Evolutionary conservation across 1,139 yeast species (phyloP), one percentile per base, ranked within the genome.

Genomic region (Zhuliangozyma parablackwelliae): DNA sequence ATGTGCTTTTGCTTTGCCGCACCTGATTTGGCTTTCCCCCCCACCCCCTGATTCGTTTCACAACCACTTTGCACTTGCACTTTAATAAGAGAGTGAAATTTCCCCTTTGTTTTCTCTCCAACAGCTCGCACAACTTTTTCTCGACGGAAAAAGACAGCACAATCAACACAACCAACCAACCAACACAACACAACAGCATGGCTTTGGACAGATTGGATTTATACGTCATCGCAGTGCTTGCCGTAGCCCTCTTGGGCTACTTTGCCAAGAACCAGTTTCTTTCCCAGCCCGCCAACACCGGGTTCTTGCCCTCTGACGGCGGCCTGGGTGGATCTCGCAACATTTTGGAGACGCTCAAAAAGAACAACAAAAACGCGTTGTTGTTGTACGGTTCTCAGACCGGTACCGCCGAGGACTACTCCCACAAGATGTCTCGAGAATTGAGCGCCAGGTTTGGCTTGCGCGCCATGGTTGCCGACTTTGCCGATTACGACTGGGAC

Each of bases 361-460:
- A 69, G 33, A 81, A 82, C 51, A 71, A 76, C 45, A 90, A 92
- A 62, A 82, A 85, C 50, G 82, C 86, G 34, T 69, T 85, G 30
- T 81, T 92, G n/a, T 76, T 92, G 47, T 94, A 75, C 57, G 97
- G 96, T 6, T 90, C 98, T 6, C 99, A 92, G 64, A 94, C 99
- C 10, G 99, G 99, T 48, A 92, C 99, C n/a, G 96, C 98, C 34
- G 98, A 92, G 63, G 98, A 92, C 58, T 92, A 89, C 53, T 95
- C 97, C 16, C 77, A 85, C 49, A 86, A 94, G 58, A 80, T 89
- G 50, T 79, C 96, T 34, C 89, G 89, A 59, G 98, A 92, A 59
- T 79, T 92, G 50, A 78, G 82, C 48, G 72, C 95, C 23, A 76
- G 84, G 57, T 90, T 84, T 57, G 90, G 90, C 32, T 72, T 92